Evolutionary conservation across 495 filamentous ascomycete genomes (phyloP), one percentile per base, ranked within the genome.

Genomic region (Neurospora africana): DNA sequence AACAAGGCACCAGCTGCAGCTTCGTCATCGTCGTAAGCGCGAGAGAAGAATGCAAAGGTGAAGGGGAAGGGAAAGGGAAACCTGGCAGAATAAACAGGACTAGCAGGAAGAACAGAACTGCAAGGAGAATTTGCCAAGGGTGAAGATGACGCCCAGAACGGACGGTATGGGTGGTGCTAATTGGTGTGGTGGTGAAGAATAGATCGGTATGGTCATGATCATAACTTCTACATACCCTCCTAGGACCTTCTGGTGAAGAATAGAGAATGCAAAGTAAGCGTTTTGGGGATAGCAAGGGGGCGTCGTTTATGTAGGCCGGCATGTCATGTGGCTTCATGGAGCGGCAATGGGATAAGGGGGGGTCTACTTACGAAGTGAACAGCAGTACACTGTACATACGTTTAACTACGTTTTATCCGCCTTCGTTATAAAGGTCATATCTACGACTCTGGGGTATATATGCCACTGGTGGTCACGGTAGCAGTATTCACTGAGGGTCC

Each of bases 11-110:
- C 53, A 65, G 13, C 53, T 35, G 53, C 27, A 3, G 30, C 27
- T 9, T 65, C 53, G 53, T 65, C 53, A 33, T 65, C 53, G 23
- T 65, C 53, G 30, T 65, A 65, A 35, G 53, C 7, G 3, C 23
- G 47, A 17, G 47, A 27, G 13, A 61, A 61, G 47, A 30, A 65
- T 19, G 53, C 27, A 65, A 7, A 3, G 2, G 13, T 61, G 53
- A 35, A 35, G 15, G 27, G 15, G 27, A 65, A 65, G 23, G 5
- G 21, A 2, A 58, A 58, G 47, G 10, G 41, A 40, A 71, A 73
- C 79, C 47, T 70, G 75, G 39, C 71, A 76, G 33, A 70, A 76
- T 9, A 75, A 75, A 44, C 69, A 33, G 30, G 69, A 41, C 69
- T 44, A 70, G 69, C 40, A 41, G 23, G 40, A 58, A 38, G 17